Conservation (phyloP, 805 yeast species). For the Lachancea mirantina region DNA sequence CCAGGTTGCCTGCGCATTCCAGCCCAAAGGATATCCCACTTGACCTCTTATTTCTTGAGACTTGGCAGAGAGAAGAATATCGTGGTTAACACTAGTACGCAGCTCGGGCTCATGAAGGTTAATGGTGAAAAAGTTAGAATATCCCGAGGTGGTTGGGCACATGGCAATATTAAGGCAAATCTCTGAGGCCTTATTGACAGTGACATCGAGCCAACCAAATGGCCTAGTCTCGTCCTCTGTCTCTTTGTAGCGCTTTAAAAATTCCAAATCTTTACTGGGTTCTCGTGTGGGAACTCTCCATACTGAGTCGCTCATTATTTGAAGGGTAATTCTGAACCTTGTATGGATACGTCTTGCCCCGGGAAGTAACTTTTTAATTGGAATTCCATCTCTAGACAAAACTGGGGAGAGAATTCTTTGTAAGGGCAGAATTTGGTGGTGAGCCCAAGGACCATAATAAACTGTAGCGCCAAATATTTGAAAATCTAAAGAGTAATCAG, state of each 20-base stretch:
- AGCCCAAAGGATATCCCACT: slow-evolving; percentile 63
- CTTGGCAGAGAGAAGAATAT: slow-evolving; percentile 58
- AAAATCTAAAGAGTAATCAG: slow-evolving; percentile 55
- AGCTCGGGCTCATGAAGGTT: slow-evolving; percentile 52
- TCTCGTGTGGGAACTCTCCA: slow-evolving; percentile 81
- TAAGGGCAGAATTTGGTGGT: slow-evolving; percentile 65
- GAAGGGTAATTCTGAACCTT: slow-evolving; percentile 48
- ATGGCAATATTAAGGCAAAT: slow-evolving; percentile 42
- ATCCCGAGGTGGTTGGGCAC: slow-evolving; percentile 50
- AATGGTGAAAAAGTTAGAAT: slow-evolving; percentile 41
- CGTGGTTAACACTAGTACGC: slow-evolving; percentile 84
- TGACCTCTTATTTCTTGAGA: slow-evolving; percentile 48
- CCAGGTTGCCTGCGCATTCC: slow-evolving; percentile 82
- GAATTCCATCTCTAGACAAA: slow-evolving; percentile 48
- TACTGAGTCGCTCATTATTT: slow-evolving; percentile 57
- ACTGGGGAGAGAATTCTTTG: slow-evolving; percentile 65
- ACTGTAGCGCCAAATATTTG: slow-evolving; percentile 53
- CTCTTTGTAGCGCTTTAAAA: slow-evolving; percentile 28
- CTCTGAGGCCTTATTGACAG: slow-evolving; percentile 47
- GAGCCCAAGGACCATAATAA: slow-evolving; percentile 95
- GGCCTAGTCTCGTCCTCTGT: slow-evolving; percentile 45
- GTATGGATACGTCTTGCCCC: slow-evolving; percentile 53
- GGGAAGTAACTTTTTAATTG: slow-evolving; percentile 35
- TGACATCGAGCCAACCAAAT: slow-evolving; percentile 89
- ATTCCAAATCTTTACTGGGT: slow-evolving; percentile 61